Percentiles rank a stretch among this genome's conserved stretches.
These are phyloP conservation scores for Aureobasidium uvarum DNA, from an alignment of 2,329 filamentous ascomycete species.

Conservation along the genomic window DNA sequence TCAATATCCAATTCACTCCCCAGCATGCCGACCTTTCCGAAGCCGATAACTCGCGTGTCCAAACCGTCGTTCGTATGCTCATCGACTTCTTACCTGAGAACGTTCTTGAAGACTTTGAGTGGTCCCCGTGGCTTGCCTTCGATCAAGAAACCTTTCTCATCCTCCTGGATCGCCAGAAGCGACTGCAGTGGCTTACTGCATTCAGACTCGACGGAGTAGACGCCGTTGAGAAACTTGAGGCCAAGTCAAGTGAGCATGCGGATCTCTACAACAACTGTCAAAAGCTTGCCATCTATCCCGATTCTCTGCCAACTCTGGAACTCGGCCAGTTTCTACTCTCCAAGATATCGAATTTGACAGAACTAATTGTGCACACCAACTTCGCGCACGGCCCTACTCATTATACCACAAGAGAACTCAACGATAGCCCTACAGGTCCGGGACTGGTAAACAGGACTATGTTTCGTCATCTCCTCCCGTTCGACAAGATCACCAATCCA, in stretches of 20 bases:
- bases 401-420: slow-evolving; percentile 44
- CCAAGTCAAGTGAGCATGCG: slow-evolving; percentile 42
- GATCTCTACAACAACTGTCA: slow-evolving; percentile 44
- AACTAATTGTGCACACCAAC: slow-evolving; percentile 50
- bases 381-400: slow-evolving; percentile 43
- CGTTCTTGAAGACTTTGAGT: slow-evolving; percentile 51
- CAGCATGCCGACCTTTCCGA: slow-evolving; percentile 40
- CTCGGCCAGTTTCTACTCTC: slow-evolving; percentile 46
- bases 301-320: slow-evolving; percentile 46
- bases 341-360: slow-evolving; percentile 45
- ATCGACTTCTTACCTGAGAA: slow-evolving; percentile 51
- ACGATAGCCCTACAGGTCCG: slow-evolving; percentile 49
- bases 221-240: slow-evolving; percentile 45
- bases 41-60: slow-evolving; percentile 37
- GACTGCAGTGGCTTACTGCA: slow-evolving; percentile 50
- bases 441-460: slow-evolving; percentile 49
- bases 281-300: slow-evolving; percentile 50
- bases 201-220: slow-evolving; percentile 47
- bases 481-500: slow-evolving; percentile 43
- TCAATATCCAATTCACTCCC: slow-evolving; percentile 47
- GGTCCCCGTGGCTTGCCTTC: slow-evolving; percentile 52
- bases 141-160: slow-evolving; percentile 49
- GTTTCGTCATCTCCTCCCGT: slow-evolving; percentile 50
- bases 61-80: slow-evolving; percentile 46
- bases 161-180: slow-evolving; percentile 50